Percentiles rank a stretch among this genome's conserved stretches.
These are phyloP conservation scores for Trichoderma sp. DNA, from an alignment of 2,329 filamentous ascomycete genomes.

Conservation along the genomic window DNA sequence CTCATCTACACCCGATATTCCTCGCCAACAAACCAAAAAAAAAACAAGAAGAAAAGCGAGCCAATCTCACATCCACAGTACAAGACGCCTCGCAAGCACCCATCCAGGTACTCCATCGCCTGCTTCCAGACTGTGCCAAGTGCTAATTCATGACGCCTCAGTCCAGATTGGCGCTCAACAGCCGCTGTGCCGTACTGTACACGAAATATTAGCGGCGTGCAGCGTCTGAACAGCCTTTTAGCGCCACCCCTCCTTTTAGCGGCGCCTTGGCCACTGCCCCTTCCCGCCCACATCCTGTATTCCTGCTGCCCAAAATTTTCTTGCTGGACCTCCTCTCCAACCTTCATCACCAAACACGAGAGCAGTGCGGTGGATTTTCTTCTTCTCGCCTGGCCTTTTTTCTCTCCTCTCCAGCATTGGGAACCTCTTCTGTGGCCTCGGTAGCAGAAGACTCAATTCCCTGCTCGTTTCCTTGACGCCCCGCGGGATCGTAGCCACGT, in stretches of 20 bases:
- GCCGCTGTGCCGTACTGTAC: background rate
- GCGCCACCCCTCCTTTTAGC: constrained; percentile 12
- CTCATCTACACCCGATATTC: background rate
- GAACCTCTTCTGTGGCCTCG: constrained; percentile 38
- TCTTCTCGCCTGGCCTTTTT: constrained; percentile 38
- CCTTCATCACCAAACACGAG: constrained; percentile 41
- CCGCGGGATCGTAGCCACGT: constrained; percentile 39
- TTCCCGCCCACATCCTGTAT: constrained; percentile 38
- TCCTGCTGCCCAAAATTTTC: constrained; percentile 44
- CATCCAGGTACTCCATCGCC: too few relatives aligned
- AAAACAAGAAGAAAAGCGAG: too few relatives aligned
- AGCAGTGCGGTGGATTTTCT: constrained; percentile 40
- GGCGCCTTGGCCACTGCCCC: constrained; percentile 33
- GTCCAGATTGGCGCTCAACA: background rate
- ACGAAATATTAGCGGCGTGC: background rate
- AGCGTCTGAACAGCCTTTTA: background rate
- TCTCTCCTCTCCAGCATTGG: constrained; percentile 38
- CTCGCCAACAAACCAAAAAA: background rate
- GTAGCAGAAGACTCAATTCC: constrained; percentile 36
- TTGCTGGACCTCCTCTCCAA: constrained; percentile 39
- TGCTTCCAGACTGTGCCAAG: too few relatives aligned
- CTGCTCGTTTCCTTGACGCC: constrained; percentile 32
- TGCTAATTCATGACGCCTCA: background rate
- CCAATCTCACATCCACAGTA: too few relatives aligned
- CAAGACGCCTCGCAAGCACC: too few relatives aligned